Percentiles rank a stretch among this genome's conserved stretches.
Evolutionary conservation across 2,329 filamentous ascomycete genomes (phyloP).

Genomic region (Pseudocercospora eumusae): DNA sequence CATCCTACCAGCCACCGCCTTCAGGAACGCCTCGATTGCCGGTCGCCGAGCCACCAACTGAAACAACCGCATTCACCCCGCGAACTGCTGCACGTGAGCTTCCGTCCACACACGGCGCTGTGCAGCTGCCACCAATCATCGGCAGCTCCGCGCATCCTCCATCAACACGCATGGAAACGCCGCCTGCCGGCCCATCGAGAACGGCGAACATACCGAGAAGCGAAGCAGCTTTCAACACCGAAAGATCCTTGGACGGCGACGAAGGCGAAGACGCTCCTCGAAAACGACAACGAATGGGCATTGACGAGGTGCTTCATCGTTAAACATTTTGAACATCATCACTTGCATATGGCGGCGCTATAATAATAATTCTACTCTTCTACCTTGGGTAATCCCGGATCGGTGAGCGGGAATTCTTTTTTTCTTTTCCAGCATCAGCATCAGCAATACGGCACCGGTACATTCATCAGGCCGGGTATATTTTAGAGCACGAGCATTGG

Average conservation of each 20-base stretch:
- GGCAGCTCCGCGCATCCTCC: slow-evolving; percentile 15
- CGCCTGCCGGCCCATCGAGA: slow-evolving; percentile 8
- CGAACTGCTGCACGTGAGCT: slow-evolving; percentile 23
- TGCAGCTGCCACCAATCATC: slow-evolving; percentile 35
- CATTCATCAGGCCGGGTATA: not conserved
- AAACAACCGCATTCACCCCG: slow-evolving; percentile 31
- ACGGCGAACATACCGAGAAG: not conserved
- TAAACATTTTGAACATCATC: not conserved
- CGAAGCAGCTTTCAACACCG: slow-evolving; percentile 4
- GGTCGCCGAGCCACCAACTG: slow-evolving; percentile 31
- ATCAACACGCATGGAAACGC: not conserved
- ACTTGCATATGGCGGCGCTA: not conserved
- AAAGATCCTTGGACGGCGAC: slow-evolving; percentile 31
- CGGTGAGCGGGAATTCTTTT: not conserved
- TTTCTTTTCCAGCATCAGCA: not conserved
- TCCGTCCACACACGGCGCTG: slow-evolving; percentile 14
- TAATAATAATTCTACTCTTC: not conserved
- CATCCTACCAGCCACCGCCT: slow-evolving; percentile 11
- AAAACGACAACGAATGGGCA: slow-evolving; percentile 37
- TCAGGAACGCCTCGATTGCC: slow-evolving; percentile 23
- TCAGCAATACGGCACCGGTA: not conserved
- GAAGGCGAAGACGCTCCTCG: slow-evolving; percentile 24
- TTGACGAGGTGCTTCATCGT: slow-evolving; percentile 38
- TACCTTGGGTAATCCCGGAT: not conserved
- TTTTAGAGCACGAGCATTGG: not conserved